These are phyloP conservation scores for Vitis hybrid DNA, from an alignment of 177 flowering plant genomes.

Conservation along the genomic window DNA sequence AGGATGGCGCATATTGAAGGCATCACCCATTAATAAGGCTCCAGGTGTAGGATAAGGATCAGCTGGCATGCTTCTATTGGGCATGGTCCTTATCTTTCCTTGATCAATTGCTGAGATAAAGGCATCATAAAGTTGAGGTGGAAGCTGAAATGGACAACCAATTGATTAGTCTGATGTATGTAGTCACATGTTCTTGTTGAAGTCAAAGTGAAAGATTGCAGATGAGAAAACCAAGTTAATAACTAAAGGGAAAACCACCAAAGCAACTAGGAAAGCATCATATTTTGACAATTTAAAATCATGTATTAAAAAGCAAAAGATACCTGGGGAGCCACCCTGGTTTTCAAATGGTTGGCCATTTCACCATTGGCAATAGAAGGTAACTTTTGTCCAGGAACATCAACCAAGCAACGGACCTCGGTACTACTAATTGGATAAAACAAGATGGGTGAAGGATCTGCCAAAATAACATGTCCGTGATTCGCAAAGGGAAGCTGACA, in stretches of 20 bases:
- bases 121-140: slow-evolving; percentile 29
- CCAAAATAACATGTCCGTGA: slow-evolving; percentile 57
- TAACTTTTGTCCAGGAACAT: slow-evolving; percentile 48
- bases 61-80: slow-evolving; percentile 48
- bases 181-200: background rate
- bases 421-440: slow-evolving; percentile 52
- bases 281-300: background rate
- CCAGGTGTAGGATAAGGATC: slow-evolving; percentile 41
- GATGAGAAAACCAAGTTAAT: background rate
- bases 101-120: slow-evolving; percentile 38
- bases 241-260: background rate
- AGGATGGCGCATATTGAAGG: slow-evolving; percentile 47
- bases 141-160: slow-evolving; percentile 22
- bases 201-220: background rate
- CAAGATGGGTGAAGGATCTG: slow-evolving; percentile 48
- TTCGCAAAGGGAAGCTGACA: slow-evolving; percentile 46
- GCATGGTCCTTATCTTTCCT: slow-evolving; percentile 40
- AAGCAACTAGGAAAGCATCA: background rate
- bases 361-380: slow-evolving; percentile 46
- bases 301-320: background rate
- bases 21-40: slow-evolving; percentile 42
- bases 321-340: slow-evolving; percentile 48
- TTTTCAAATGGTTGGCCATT: slow-evolving; percentile 39
- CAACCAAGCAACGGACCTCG: slow-evolving; percentile 54
- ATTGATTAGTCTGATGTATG: background rate